phyloP scores from a whole-genome alignment of 2,329 filamentous ascomycete genomes.

The Beauveria sp. region DNA sequence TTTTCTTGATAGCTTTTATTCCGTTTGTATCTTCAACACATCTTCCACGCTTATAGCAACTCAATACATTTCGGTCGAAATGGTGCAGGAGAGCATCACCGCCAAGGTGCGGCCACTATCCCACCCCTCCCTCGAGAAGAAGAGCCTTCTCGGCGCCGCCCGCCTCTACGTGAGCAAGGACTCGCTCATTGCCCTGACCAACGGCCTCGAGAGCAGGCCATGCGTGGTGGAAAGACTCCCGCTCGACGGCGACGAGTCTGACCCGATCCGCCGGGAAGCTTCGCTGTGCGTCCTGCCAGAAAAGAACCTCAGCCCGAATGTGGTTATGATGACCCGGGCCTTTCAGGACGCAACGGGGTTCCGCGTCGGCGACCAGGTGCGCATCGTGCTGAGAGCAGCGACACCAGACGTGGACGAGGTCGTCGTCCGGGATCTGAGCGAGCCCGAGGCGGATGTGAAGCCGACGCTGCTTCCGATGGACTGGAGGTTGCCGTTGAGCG shows the following conservation, averaged over 20 bases:
- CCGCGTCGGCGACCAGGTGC: slow-evolving; percentile 59
- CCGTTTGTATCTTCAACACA: too few relatives aligned
- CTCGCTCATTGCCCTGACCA: slow-evolving; percentile 36
- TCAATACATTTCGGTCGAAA: slow-evolving; percentile 5
- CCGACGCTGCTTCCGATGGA: slow-evolving; percentile 19
- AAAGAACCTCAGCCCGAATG: slow-evolving; percentile 57
- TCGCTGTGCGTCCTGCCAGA: slow-evolving; percentile 43
- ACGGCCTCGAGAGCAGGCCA: slow-evolving; percentile 31
- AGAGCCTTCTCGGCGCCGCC: slow-evolving; percentile 34
- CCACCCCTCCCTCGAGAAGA: slow-evolving; percentile 33
- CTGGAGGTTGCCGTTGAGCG: slow-evolving; percentile 30
- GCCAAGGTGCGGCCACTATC: slow-evolving; percentile 35
- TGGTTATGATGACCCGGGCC: slow-evolving; percentile 64
- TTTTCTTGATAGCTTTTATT: too few relatives aligned
- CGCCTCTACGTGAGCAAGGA: slow-evolving; percentile 42
- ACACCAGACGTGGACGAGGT: slow-evolving; percentile 51
- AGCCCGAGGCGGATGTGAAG: slow-evolving; percentile 22
- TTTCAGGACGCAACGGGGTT: slow-evolving; percentile 67
- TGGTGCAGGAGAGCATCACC: slow-evolving; percentile 29
- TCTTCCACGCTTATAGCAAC: too few relatives aligned
- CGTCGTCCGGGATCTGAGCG: slow-evolving; percentile 51
- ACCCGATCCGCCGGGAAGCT: slow-evolving; percentile 31
- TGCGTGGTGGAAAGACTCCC: slow-evolving; percentile 32
- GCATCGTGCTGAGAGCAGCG: slow-evolving; percentile 49
- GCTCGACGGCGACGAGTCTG: slow-evolving; percentile 11